Evolutionary conservation across 2,329 filamentous ascomycete species (phyloP), one percentile per base, ranked within the genome.

Genomic region (Alternaria sp.): DNA sequence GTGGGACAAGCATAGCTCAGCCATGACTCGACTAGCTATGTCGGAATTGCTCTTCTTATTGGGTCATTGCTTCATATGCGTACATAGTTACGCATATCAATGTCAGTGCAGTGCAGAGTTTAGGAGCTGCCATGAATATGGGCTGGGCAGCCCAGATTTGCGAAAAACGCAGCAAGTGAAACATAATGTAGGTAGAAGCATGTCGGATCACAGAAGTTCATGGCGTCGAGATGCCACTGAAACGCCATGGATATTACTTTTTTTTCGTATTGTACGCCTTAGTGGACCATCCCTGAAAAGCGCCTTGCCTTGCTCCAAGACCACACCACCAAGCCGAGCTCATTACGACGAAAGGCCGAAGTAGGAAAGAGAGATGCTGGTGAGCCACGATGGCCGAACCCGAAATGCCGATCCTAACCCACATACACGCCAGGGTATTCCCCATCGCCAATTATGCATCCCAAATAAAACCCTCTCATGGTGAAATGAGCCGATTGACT

Each of bases 361-460:
- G 34, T 2, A n/a, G 17, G 13, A 5, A 24, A 48, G 23, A 44
- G 40, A 48, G 31, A 48, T 36, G 23, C 31, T 14, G 24, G 44
- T 31, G 24, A 7, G 33, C 29, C 31, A 48, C 23, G 23, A 48
- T 36, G 4, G 36, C 31, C 21, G 33, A 48, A 4, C 29, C 31
- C 21, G 13, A 48, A 34, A 36, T 26, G 13, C 10, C 13, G 44
- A 34, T 48, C 31, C 44, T 34, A 48, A 17, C 1, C 31, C 44
- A 48, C 44, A 48, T n/a, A n/a, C 21, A 48, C 29, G 44, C 14
- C 21, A 23, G 21, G 17, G 5, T 36, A 34, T 26, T 48, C 31
- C 31, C 44, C 44, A 34, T 48, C 21, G 44, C 31, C 44, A 48
- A 48, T n/a, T 34, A 48, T 26, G 44, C 44, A 48, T 48, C 13